These are phyloP conservation scores for Cocos nucifera DNA, from an alignment of 176 grass and related monocot species.

Conservation along the genomic window DNA sequence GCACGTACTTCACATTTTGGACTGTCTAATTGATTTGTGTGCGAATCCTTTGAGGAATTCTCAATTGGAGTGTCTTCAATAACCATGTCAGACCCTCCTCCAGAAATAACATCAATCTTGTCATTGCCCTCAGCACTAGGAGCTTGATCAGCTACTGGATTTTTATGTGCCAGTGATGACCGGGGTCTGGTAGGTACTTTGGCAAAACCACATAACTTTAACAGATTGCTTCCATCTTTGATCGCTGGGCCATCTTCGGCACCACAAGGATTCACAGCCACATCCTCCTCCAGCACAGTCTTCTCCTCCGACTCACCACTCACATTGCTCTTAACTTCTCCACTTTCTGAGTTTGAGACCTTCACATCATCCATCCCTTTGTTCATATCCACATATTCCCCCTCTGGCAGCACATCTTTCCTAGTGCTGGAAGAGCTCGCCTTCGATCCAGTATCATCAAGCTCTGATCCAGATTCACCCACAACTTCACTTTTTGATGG, in stretches of 20 bases:
- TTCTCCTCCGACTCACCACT: constrained; percentile 21
- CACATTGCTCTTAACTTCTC: constrained; percentile 17
- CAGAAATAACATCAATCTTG: constrained; percentile 26
- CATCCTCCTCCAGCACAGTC: constrained; percentile 16
- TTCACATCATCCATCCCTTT: constrained; percentile 39
- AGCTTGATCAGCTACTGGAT: constrained; percentile 14
- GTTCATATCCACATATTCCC: constrained; percentile 19
- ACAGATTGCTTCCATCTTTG: constrained; percentile 24
- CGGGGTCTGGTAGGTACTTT: constrained; percentile 53
- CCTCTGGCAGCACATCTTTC: constrained; percentile 25
- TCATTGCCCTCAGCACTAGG: constrained; percentile 19
- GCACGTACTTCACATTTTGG: constrained; percentile 18
- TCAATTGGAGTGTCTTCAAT: constrained; percentile 26
- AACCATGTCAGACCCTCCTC: constrained; percentile 20
- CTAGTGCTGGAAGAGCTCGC: constrained; percentile 47
- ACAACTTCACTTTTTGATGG: constrained; percentile 37
- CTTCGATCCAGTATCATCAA: constrained; percentile 80
- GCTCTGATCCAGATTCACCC: constrained; percentile 53
- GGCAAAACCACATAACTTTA: constrained; percentile 46
- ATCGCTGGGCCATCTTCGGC: constrained; percentile 5
- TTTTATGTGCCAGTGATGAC: constrained; percentile 45
- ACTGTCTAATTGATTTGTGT: constrained; percentile 25
- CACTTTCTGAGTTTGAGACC: constrained; percentile 30
- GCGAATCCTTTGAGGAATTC: constrained; percentile 18
- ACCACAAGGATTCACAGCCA: constrained; percentile 22